Base-by-base conservation (phyloP, 1,284 basidiomycete species). In the Puccinia hordei region DNA sequence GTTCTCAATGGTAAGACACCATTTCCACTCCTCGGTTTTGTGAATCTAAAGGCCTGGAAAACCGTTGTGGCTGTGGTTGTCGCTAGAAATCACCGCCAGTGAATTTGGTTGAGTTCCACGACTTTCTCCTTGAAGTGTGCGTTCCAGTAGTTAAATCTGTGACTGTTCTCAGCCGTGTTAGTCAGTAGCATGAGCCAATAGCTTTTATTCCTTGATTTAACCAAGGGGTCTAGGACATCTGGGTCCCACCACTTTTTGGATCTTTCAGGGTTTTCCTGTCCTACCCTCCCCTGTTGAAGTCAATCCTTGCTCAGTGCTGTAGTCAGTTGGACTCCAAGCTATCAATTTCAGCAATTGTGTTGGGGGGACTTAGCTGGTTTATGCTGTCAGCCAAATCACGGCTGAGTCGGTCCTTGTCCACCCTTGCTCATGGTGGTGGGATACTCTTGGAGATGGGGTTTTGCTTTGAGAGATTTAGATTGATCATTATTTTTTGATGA, bases 171-270 rank as follows among this genome's bases (percentile, higher is more conserved):
- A n/a, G n/a, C n/a, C n/a, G n/a, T n/a, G n/a, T n/a, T n/a, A n/a
- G n/a, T n/a, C n/a, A n/a, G n/a, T n/a, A n/a, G n/a, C n/a, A n/a
- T n/a, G n/a, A n/a, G n/a, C n/a, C n/a, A n/a, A n/a, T n/a, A 17
- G 69, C 63, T 44, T 57, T 44, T 38, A n/a, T 78, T 68, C 2
- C 51, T 2, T 9, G 9, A 19, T 35, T 69, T 68, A 6, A 78
- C 53, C 0, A 78, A 13, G 4, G 65, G 75, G 13, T 27, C 44
- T 0, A 78, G 65, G 27, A 27, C 24, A 0, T 38, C 30, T 6
- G 13, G 17, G 38, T 78, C 49, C 75, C 75, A 78, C 75, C 75
- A 78, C 17, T 57, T 57, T 61, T 76, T 76, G 6, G 24, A 22
- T 33, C 30, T 78, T 19, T 0, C 0, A 1, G 22, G 30, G 53